Evolutionary conservation across 2,329 filamentous ascomycete species (phyloP).

Genomic region (Neofusicoccum sp.): DNA sequence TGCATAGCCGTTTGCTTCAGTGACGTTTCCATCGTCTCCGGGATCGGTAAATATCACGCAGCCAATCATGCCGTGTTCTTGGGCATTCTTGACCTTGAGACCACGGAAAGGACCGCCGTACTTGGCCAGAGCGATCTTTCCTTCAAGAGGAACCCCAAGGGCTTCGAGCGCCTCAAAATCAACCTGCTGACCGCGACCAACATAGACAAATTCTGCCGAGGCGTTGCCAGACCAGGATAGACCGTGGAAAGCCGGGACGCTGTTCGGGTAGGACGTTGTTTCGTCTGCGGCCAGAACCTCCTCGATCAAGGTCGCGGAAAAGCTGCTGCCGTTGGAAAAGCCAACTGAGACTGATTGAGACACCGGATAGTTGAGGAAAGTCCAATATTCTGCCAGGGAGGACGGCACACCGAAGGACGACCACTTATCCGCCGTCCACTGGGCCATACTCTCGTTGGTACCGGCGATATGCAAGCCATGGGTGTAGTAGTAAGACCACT

Average conservation of each 20-base stretch:
- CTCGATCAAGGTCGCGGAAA: slow-evolving; percentile 31
- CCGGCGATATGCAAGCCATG: slow-evolving; percentile 32
- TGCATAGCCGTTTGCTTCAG: slow-evolving; percentile 45
- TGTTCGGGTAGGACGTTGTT: slow-evolving; percentile 36
- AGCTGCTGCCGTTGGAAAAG: slow-evolving; percentile 35
- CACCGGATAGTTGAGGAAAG: slow-evolving; percentile 40
- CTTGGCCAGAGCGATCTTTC: slow-evolving; percentile 49
- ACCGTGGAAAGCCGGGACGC: slow-evolving; percentile 48
- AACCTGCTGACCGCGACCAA: slow-evolving; percentile 41
- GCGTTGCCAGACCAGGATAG: slow-evolving; percentile 48
- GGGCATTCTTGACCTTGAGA: slow-evolving; percentile 49
- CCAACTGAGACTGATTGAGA: slow-evolving; percentile 34
- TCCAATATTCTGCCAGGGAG: slow-evolving; percentile 38
- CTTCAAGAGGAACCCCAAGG: slow-evolving; percentile 44
- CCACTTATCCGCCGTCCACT: slow-evolving; percentile 41
- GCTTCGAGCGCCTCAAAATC: slow-evolving; percentile 45
- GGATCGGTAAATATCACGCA: slow-evolving; percentile 48
- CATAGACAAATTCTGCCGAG: slow-evolving; percentile 49
- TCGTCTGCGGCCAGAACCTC: slow-evolving; percentile 34
- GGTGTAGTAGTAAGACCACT: slow-evolving; percentile 40
- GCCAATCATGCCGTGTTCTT: slow-evolving; percentile 46
- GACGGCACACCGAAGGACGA: slow-evolving; percentile 35
- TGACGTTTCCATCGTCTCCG: slow-evolving; percentile 48
- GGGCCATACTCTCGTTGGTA: slow-evolving; percentile 38
- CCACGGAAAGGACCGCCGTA: slow-evolving; percentile 48